These are phyloP conservation scores for Rhodotorula sphaerocarpa DNA, from an alignment of 768 basidiomycete genomes.

Conservation along the genomic window DNA sequence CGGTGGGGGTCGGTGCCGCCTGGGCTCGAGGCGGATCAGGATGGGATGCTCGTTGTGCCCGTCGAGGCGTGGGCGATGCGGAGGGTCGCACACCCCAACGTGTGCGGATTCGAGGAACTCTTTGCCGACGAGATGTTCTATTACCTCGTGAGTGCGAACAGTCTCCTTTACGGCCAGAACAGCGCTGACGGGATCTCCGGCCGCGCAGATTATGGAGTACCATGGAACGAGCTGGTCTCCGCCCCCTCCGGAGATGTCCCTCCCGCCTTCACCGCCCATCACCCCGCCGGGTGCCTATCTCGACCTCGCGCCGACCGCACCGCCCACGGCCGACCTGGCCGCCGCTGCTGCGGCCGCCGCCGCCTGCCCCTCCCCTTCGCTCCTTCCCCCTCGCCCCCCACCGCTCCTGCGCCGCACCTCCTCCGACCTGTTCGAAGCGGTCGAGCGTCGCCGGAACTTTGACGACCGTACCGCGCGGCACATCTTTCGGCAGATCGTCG, in stretches of 20 bases:
- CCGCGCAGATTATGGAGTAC: slow-evolving; percentile 50
- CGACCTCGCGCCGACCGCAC: background rate
- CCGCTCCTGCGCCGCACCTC: slow-evolving; percentile 16
- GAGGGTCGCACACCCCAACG: slow-evolving; percentile 61
- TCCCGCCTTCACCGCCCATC: slow-evolving; percentile 17
- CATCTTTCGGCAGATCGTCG: slow-evolving; percentile 78
- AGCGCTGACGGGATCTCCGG: background rate
- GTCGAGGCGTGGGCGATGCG: slow-evolving; percentile 70
- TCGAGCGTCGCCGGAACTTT: slow-evolving; percentile 75
- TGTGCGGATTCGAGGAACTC: slow-evolving; percentile 70
- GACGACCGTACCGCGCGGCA: slow-evolving; percentile 67
- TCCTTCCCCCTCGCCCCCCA: background rate
- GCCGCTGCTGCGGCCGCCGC: too few relatives aligned
- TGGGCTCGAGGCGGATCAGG: slow-evolving; percentile 3
- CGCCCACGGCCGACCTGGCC: background rate
- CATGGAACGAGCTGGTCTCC: slow-evolving; percentile 65
- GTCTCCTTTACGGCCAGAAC: background rate
- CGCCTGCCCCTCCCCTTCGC: background rate
- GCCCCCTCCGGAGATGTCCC: background rate
- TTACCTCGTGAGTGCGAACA: slow-evolving; percentile 55
- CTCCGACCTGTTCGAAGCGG: slow-evolving; percentile 80
- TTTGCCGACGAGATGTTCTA: slow-evolving; percentile 74
- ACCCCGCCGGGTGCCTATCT: slow-evolving; percentile 4
- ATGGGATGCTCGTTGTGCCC: slow-evolving; percentile 50
- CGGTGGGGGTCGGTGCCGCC: slow-evolving; percentile 2